Evolutionary conservation across 2,329 filamentous ascomycete species (phyloP).

Genomic region (Pseudogymnoascus sp.): DNA sequence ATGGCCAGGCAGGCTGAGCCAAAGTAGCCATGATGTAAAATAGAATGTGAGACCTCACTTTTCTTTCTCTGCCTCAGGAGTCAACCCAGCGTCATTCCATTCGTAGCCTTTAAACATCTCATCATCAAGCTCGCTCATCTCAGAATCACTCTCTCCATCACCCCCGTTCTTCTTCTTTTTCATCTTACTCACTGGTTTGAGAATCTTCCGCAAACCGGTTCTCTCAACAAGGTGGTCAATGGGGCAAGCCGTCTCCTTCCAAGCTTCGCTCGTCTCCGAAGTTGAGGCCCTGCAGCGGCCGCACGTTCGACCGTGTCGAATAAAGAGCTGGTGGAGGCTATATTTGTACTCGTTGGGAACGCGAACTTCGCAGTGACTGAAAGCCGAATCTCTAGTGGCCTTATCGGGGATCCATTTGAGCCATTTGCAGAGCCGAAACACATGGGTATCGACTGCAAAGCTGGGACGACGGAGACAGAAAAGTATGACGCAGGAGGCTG

Average conservation of each 20-base stretch:
- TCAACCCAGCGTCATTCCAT: not conserved
- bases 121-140: conserved; percentile 9
- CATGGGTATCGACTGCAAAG: conserved; percentile 53
- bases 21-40: not conserved
- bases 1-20: not conserved
- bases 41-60: not conserved
- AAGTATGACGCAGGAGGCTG: conserved; percentile 47
- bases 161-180: conserved; percentile 20
- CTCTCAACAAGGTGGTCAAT: conserved; percentile 56
- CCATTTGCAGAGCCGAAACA: conserved; percentile 44
- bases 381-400: conserved; percentile 40
- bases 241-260: conserved; percentile 52
- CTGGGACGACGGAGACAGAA: conserved; percentile 46
- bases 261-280: conserved; percentile 50
- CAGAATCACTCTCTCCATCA: conserved; percentile 14
- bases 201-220: conserved; percentile 44
- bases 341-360: conserved; percentile 49
- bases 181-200: conserved; percentile 23
- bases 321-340: conserved; percentile 46
- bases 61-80: not conserved
- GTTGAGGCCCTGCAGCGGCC: conserved; percentile 42
- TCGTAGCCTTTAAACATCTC: not conserved
- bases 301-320: conserved; percentile 45
- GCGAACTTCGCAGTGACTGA: conserved; percentile 44
- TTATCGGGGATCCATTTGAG: conserved; percentile 49